Percentiles rank a stretch among this genome's conserved stretches.
Evolutionary conservation across 352 stramenopile genomes (phyloP).

Genomic region (Pythium dissimile): DNA sequence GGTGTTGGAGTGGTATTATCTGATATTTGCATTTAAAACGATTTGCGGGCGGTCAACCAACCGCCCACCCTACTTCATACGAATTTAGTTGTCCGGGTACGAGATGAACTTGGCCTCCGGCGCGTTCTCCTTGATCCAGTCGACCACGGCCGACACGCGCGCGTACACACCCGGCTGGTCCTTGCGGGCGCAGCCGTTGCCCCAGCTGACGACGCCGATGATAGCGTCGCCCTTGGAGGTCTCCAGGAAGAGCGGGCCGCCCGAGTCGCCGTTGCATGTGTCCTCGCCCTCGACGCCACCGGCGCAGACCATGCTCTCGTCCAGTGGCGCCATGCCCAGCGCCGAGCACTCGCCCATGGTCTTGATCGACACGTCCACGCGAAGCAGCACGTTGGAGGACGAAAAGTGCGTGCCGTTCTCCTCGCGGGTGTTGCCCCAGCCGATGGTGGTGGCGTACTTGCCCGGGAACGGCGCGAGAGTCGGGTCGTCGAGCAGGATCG

Average conservation of each 20-base stretch:
- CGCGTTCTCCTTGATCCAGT: constrained; percentile 2
- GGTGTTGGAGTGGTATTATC: too few relatives aligned
- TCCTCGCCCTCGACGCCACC: constrained; percentile 11
- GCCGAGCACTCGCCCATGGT: not conserved
- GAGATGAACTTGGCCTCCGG: constrained; percentile 4
- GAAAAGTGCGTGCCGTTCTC: not conserved
- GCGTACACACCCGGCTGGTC: constrained; percentile 17
- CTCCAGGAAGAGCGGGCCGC: constrained; percentile 17
- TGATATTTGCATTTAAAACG: too few relatives aligned
- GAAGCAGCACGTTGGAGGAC: not conserved
- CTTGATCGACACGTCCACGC: not conserved
- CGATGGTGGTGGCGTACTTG: not conserved
- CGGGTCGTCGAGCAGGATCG: not conserved
- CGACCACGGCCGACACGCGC: not conserved
- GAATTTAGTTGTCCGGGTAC: too few relatives aligned
- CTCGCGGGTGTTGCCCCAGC: not conserved
- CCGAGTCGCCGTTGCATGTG: constrained; percentile 24
- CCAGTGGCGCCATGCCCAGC: not conserved
- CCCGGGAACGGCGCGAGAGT: not conserved
- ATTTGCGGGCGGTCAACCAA: too few relatives aligned
- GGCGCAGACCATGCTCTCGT: constrained; percentile 14
- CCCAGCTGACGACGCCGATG: constrained; percentile 23
- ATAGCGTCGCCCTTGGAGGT: constrained; percentile 1
- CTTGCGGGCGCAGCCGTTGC: not conserved
- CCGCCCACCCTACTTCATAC: too few relatives aligned